Evolutionary conservation across 1,284 basidiomycete genomes (phyloP).

Genomic region (Boletus chippewaensis): DNA sequence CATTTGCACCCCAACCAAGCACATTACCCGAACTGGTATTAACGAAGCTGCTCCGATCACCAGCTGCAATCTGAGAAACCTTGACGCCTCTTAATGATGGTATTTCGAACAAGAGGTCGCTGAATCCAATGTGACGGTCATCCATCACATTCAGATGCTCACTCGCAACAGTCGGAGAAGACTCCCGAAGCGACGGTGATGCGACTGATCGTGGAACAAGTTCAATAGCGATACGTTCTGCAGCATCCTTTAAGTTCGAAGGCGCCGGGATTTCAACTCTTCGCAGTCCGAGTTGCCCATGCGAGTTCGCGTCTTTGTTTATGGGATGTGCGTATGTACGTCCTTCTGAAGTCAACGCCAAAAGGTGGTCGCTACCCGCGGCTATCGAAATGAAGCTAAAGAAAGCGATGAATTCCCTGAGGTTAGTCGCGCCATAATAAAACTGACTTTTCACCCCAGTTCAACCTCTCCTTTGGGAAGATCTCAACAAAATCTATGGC

Average conservation of each 20-base stretch:
- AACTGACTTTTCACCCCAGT: slow-evolving; percentile 51
- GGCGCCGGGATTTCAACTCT: slow-evolving; percentile 51
- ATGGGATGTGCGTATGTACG: slow-evolving; percentile 79
- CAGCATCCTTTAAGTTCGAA: slow-evolving; percentile 19
- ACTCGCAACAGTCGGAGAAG: slow-evolving; percentile 21
- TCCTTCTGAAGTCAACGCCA: slow-evolving; percentile 79
- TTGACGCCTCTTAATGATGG: slow-evolving; percentile 66
- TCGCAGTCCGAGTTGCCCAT: slow-evolving; percentile 80
- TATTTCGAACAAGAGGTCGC: slow-evolving; percentile 73
- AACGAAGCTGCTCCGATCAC: slow-evolving; percentile 68
- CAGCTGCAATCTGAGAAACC: slow-evolving; percentile 68
- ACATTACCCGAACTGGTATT: slow-evolving; percentile 68
- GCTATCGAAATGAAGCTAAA: slow-evolving; percentile 66
- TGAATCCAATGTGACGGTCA: slow-evolving; percentile 59
- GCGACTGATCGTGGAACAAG: slow-evolving; percentile 52
- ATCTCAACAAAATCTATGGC: slow-evolving; percentile 46
- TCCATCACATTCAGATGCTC: slow-evolving; percentile 35
- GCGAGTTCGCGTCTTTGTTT: slow-evolving; percentile 70
- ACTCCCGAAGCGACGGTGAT: slow-evolving; percentile 33
- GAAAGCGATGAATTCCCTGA: slow-evolving; percentile 10
- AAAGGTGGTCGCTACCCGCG: slow-evolving; percentile 74
- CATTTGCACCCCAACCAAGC: slow-evolving; percentile 87
- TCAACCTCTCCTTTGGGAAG: slow-evolving; percentile 40
- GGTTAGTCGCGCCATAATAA: neutral
- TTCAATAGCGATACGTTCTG: slow-evolving; percentile 43